These are phyloP conservation scores for Vitis vinifera DNA, from an alignment of 164 flowering plant species.

Conservation along the genomic window ASM3070453v1 NC_081807.1:2652001-2652500, in stretches of 20 bases:
- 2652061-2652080: not conserved
- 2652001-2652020: not conserved
- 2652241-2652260: not conserved
- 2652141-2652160: not conserved
- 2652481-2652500: no score
- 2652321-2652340: no score
- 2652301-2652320: not conserved
- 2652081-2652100: not conserved
- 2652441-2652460: no score
- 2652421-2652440: no score
- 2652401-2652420: no score
- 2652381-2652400: no score
- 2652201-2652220: not conserved
- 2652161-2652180: not conserved
- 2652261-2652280: not conserved
- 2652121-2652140: slow-evolving; percentile 6
- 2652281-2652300: not conserved
- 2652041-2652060: not conserved
- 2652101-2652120: not conserved
- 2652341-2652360: not conserved
- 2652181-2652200: no score
- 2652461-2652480: no score
- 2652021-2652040: not conserved
- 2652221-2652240: not conserved
- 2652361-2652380: not conserved